Conservation (phyloP, 2,329 filamentous ascomycete genomes). For the Elsinoe necatrix region DNA sequence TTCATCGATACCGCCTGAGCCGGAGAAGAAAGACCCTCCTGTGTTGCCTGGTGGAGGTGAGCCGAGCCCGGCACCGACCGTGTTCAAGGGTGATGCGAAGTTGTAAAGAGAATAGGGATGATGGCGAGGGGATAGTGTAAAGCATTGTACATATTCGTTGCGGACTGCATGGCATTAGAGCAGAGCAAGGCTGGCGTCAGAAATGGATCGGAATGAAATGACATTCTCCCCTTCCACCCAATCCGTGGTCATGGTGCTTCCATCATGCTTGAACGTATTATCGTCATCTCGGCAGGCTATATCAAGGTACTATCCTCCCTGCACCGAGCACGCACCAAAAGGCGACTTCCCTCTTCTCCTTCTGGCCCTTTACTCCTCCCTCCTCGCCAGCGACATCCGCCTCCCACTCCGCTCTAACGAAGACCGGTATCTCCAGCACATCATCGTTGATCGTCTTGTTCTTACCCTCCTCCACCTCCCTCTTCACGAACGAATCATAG, state of each 20-base stretch:
- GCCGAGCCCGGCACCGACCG: conserved; percentile 16
- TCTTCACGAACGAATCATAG: conserved; percentile 23
- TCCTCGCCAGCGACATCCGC: conserved; percentile 57
- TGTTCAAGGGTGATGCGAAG: conserved; percentile 15
- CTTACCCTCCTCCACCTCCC: conserved; percentile 38
- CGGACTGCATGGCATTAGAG: background rate
- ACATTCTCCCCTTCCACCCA: conserved; percentile 2
- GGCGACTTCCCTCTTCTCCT: conserved; percentile 77
- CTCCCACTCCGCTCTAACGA: conserved; percentile 88
- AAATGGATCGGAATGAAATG: background rate
- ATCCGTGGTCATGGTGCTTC: too few relatives aligned
- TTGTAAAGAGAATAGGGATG: background rate
- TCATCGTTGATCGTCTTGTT: conserved; percentile 49
- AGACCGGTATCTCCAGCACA: conserved; percentile 82
- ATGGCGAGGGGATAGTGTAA: background rate
- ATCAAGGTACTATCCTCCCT: conserved; percentile 54
- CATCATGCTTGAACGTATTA: too few relatives aligned
- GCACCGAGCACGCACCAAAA: conserved; percentile 94
- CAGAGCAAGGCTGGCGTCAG: background rate
- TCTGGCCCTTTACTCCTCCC: conserved; percentile 38
- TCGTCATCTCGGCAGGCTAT: too few relatives aligned
- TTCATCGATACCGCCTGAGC: conserved; percentile 8
- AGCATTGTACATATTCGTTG: conserved; percentile 8
- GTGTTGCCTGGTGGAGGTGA: conserved; percentile 15
- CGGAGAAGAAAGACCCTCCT: conserved; percentile 15